Percentiles rank a stretch among this genome's conserved stretches.
These are phyloP conservation scores for Chaetomium olivaceum DNA, from an alignment of 2,329 filamentous ascomycete genomes.

Conservation along the genomic window DNA sequence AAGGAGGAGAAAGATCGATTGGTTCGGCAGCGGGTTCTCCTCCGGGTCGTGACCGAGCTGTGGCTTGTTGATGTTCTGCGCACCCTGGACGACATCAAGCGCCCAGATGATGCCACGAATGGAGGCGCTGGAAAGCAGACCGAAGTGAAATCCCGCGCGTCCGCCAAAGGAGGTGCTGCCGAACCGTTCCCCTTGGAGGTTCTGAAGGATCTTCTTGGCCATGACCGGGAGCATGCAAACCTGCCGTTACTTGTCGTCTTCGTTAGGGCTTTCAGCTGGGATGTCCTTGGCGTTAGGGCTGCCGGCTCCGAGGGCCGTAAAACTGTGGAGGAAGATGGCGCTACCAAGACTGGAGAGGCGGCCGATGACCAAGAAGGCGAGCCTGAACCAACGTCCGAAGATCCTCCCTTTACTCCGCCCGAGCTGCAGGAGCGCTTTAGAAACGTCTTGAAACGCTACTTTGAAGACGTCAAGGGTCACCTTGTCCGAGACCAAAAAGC, in stretches of 20 bases:
- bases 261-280: constrained; percentile 95
- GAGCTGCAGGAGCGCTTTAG: constrained; percentile 84
- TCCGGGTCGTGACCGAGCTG: constrained; percentile 90
- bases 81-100: constrained; percentile 69
- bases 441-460: constrained; percentile 82
- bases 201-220: constrained; percentile 91
- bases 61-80: constrained; percentile 90
- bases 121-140: constrained; percentile 63
- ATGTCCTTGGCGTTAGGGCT: constrained; percentile 79
- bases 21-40: constrained; percentile 77
- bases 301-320: constrained; percentile 76
- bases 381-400: constrained; percentile 52
- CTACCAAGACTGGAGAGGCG: constrained; percentile 49
- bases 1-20: constrained; percentile 95
- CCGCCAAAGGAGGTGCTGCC: constrained; percentile 65
- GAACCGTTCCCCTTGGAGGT: constrained; percentile 97
- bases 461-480: constrained; percentile 89
- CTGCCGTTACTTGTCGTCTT: constrained; percentile 90
- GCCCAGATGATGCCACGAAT: constrained; percentile 64
- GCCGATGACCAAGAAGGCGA: constrained; percentile 52
- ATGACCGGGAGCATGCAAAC: constrained; percentile 91
- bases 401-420: constrained; percentile 71
- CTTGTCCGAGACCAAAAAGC: constrained; percentile 89
- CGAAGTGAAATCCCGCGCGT: constrained; percentile 58
- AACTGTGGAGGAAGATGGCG: constrained; percentile 77